A percentile compares a stretch with the other conserved stretches of the same genome.
These are phyloP conservation scores for Citrus unshiu DNA, from an alignment of 345 rosid species.

Conservation along the genomic window DNA sequence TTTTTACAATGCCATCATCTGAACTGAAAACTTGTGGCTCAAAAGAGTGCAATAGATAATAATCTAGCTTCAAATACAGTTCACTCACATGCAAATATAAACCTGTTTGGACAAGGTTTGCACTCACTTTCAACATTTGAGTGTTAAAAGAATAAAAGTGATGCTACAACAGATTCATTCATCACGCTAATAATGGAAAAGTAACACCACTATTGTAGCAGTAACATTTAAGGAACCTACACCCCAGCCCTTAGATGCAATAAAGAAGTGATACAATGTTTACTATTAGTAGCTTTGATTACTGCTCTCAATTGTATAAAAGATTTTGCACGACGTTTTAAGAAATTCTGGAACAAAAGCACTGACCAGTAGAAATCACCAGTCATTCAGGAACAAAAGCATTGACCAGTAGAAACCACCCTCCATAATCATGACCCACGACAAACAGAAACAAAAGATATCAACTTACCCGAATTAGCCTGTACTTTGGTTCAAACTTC, in stretches of 20 bases:
- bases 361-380: too few species aligned
- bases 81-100: not conserved
- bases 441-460: not conserved
- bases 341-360: not conserved
- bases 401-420: not conserved
- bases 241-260: not conserved
- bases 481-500: conserved; percentile 70
- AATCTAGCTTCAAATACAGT: not conserved
- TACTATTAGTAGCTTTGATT: not conserved
- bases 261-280: not conserved
- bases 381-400: not conserved
- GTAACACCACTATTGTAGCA: not conserved
- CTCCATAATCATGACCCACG: not conserved
- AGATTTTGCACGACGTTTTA: not conserved
- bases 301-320: not conserved
- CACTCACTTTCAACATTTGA: not conserved
- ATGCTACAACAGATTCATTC: not conserved
- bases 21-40: not conserved
- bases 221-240: not conserved
- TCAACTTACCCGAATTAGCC: conserved; percentile 64
- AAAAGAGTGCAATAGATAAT: not conserved
- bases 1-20: not conserved
- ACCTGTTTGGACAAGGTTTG: too few species aligned
- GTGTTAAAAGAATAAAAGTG: not conserved
- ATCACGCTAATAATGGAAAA: not conserved